Evolutionary conservation across 1,284 basidiomycete genomes (phyloP), one percentile per base, ranked within the genome.

Genomic region (Pterulicium gracile): DNA sequence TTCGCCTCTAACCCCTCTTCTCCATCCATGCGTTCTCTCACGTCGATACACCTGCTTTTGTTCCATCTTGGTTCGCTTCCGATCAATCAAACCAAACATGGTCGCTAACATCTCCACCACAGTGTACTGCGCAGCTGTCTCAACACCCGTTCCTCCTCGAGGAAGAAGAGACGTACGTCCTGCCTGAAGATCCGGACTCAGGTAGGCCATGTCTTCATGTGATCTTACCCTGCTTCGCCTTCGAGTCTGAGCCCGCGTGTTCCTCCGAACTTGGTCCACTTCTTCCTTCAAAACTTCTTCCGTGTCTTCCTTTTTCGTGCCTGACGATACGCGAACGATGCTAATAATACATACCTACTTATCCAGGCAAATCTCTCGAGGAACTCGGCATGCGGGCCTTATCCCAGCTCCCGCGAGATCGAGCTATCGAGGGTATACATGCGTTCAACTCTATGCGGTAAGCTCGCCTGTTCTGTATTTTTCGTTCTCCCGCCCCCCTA

Each of bases 391-490:
- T 87, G 68, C 79, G 84, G 42, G 87, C 86, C 1, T 63, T 89
- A 12, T 66, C 72, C 44, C 68, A 72, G 41, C 59, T 88, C 21
- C 87, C 86, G 42, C 78, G 83, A 47, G 86, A 87, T 45, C 74
- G 69, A 43, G 83, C 84, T 1, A 74, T 89, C 48, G 81, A 89
- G 54, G 83, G 87, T 1, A 87, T 89, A 24, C 73, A 77, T 47
- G 86, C 83, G 1, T 88, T 85, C 62, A 87, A 88, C 54, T 67
- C 72, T 47, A 81, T 89, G 82, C 69, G 81, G 85, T 87, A 51
- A 47, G 73, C 61, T 10, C 19, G n/a, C n/a, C n/a, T n/a, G n/a
- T n/a, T n/a, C n/a, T n/a, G n/a, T n/a, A n/a, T n/a, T n/a, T n/a
- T n/a, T n/a, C n/a, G n/a, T n/a, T n/a, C n/a, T n/a, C n/a, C n/a